These are phyloP conservation scores for Toxicodendron radicans DNA, from an alignment of 345 rosid genomes.

Conservation along the genomic window DNA sequence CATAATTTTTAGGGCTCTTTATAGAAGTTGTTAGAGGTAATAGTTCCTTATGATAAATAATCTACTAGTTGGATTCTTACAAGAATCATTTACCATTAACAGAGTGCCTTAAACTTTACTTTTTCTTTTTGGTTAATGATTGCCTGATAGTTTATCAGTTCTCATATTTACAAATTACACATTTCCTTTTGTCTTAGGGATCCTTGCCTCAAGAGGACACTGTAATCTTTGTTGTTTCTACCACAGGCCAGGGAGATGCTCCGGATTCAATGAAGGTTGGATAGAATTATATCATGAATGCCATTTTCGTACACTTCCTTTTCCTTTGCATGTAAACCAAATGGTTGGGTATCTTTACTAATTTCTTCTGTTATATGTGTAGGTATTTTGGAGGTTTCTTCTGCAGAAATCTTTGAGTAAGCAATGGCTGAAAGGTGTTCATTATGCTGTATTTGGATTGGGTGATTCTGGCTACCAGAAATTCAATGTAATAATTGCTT, in stretches of 20 bases:
- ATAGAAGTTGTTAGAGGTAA: too few relatives aligned
- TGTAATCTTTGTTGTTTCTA: conserved; percentile 80
- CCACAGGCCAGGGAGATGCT: conserved; percentile 96
- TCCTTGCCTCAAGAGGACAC: conserved; percentile 53
- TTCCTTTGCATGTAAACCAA: not conserved
- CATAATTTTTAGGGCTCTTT: too few relatives aligned
- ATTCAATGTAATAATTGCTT: conserved; percentile 56
- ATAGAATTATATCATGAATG: not conserved
- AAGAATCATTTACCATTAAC: not conserved
- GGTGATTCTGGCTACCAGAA: conserved; percentile 95
- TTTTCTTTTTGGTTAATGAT: not conserved
- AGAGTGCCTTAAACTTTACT: not conserved
- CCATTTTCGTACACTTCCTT: not conserved
- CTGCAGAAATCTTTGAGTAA: conserved; percentile 60
- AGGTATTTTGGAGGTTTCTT: conserved; percentile 91
- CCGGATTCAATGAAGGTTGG: conserved; percentile 85
- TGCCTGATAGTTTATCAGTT: not conserved
- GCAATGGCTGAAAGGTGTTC: conserved; percentile 66
- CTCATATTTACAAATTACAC: not conserved
- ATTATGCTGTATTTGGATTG: conserved; percentile 82
- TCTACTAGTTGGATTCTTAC: not conserved
- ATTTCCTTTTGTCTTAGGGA: conserved; percentile 42
- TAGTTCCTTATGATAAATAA: too few relatives aligned
- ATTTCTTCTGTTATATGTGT: conserved; percentile 17
- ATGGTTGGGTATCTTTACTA: conserved; percentile 14